phyloP scores from a whole-genome alignment of 768 basidiomycete species.

The Lactarius deliciosus region DNA sequence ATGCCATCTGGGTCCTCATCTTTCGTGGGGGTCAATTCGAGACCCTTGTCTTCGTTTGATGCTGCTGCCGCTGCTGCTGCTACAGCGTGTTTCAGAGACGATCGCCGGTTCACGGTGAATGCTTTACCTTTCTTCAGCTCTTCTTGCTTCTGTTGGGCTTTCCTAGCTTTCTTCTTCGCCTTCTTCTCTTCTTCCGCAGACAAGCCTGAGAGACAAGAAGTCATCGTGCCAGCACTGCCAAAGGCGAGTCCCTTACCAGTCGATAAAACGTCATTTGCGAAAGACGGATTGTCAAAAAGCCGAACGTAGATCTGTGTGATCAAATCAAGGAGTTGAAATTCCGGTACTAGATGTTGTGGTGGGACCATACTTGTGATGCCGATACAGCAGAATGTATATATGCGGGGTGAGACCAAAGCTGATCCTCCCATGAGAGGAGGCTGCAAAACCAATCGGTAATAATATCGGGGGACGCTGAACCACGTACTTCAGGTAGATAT shows the following conservation, averaged over 20 bases:
- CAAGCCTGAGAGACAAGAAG: conserved; percentile 37
- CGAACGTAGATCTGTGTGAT: conserved; percentile 65
- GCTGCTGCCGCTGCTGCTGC: conserved; percentile 39
- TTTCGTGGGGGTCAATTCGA: conserved; percentile 52
- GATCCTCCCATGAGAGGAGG: conserved; percentile 79
- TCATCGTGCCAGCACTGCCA: background rate
- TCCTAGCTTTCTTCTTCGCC: conserved; percentile 85
- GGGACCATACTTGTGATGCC: conserved; percentile 57
- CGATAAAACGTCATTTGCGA: conserved; percentile 44
- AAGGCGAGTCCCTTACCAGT: conserved; percentile 28
- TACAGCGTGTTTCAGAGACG: conserved; percentile 20
- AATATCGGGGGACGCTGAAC: background rate
- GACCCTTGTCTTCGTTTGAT: conserved; percentile 66
- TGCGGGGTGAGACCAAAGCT: conserved; percentile 68
- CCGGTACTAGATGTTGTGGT: background rate
- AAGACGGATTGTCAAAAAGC: conserved; percentile 68
- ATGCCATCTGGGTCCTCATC: conserved; percentile 86
- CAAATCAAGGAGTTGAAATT: conserved; percentile 12
- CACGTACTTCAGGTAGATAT: conserved; percentile 80
- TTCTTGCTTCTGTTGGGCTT: conserved; percentile 67
- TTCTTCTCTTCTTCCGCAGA: conserved; percentile 71
- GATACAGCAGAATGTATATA: conserved; percentile 73
- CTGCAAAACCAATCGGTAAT: conserved; percentile 40
- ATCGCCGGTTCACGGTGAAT: conserved; percentile 12
- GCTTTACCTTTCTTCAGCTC: conserved; percentile 68